phyloP scores from a whole-genome alignment of 768 basidiomycete genomes.

The Trametes sanguinea region DNA sequence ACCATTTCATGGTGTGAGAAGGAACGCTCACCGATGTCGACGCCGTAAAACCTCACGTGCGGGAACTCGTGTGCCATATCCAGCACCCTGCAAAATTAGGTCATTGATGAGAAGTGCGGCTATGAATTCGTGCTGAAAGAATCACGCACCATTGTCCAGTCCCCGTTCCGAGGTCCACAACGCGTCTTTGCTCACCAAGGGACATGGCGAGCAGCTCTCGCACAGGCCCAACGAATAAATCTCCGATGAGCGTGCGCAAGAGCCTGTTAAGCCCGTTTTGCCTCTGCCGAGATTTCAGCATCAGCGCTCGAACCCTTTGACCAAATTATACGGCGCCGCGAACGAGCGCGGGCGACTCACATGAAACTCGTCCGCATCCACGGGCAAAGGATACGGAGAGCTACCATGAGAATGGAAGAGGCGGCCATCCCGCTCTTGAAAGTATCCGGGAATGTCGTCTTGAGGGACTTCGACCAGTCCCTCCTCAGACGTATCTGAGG shows the following conservation, averaged over 20 bases:
- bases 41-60: slow-evolving; percentile 62
- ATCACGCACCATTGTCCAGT: slow-evolving; percentile 63
- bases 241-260: slow-evolving; percentile 53
- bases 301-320: background rate
- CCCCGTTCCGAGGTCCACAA: slow-evolving; percentile 77
- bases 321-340: background rate
- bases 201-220: slow-evolving; percentile 47
- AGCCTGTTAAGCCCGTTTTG: slow-evolving; percentile 51
- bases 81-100: slow-evolving; percentile 53
- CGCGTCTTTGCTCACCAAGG: slow-evolving; percentile 47
- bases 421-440: slow-evolving; percentile 56
- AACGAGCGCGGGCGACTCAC: slow-evolving; percentile 42
- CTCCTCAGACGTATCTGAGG: slow-evolving; percentile 45
- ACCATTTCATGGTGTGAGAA: slow-evolving; percentile 17
- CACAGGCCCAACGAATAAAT: slow-evolving; percentile 63
- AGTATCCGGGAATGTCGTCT: slow-evolving; percentile 62
- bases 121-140: background rate
- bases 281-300: slow-evolving; percentile 43
- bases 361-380: slow-evolving; percentile 67
- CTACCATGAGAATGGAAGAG: slow-evolving; percentile 68
- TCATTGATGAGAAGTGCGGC: slow-evolving; percentile 8
- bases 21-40: slow-evolving; percentile 70
- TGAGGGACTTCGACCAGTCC: slow-evolving; percentile 46
- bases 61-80: slow-evolving; percentile 73
- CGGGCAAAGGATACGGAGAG: slow-evolving; percentile 72